A percentile compares a stretch with the other conserved stretches of the same genome.
These are phyloP conservation scores for Phellopilus nigrolimitatus DNA, from an alignment of 1,284 basidiomycete genomes.

Conservation along the genomic window DNA sequence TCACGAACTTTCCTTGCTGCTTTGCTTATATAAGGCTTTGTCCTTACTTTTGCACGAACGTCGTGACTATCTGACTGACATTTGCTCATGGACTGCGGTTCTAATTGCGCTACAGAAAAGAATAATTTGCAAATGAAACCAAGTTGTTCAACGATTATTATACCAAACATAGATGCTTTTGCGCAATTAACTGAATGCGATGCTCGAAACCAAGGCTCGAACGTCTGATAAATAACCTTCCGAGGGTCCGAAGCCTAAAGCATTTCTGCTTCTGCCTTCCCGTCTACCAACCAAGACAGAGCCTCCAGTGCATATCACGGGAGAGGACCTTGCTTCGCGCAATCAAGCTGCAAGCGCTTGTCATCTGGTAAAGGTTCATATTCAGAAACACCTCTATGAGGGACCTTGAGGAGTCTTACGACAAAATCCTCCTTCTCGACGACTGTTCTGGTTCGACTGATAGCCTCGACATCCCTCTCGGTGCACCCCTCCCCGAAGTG, in stretches of 20 bases:
- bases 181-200: slow-evolving; percentile 5
- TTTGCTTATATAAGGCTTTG: too few relatives aligned
- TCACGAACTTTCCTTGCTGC: too few relatives aligned
- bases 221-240: neutral
- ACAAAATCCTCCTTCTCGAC: neutral
- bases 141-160: slow-evolving; percentile 3
- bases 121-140: neutral
- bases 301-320: neutral
- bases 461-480: neutral
- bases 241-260: neutral
- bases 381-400: neutral
- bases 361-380: neutral
- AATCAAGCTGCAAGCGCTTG: neutral
- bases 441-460: neutral
- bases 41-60: too few relatives aligned
- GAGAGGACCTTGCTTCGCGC: neutral
- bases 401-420: neutral
- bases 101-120: too few relatives aligned
- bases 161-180: slow-evolving; percentile 12
- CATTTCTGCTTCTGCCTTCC: neutral
- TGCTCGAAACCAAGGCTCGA: neutral
- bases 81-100: too few relatives aligned
- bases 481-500: neutral
- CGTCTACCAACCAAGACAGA: neutral
- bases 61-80: too few relatives aligned